Percentiles rank a stretch among this genome's conserved stretches.
Evolutionary conservation across 2,329 filamentous ascomycete species (phyloP).

Genomic region (Colletotrichum musicola): DNA sequence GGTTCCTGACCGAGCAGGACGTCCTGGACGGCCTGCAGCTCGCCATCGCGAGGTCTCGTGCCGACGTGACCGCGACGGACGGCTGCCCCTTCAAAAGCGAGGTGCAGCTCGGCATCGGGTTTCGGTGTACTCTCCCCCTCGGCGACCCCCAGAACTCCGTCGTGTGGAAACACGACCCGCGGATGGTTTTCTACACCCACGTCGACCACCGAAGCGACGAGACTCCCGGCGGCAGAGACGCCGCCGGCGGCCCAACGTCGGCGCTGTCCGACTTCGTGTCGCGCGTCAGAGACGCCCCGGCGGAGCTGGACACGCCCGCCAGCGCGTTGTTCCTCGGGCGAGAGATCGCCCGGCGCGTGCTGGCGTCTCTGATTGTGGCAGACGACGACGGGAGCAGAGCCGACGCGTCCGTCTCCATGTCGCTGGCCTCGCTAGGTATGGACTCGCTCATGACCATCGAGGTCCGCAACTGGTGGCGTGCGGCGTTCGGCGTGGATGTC

Average conservation of each 20-base stretch:
- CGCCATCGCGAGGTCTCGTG: constrained; percentile 6
- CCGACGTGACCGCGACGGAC: constrained; percentile 36
- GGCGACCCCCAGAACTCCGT: constrained; percentile 3
- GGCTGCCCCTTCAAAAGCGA: background rate
- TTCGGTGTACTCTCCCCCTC: background rate
- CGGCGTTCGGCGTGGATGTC: constrained; percentile 40
- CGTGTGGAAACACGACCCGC: background rate
- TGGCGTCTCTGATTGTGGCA: constrained; percentile 27
- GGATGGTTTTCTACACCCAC: background rate
- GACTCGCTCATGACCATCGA: constrained; percentile 42
- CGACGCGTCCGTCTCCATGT: background rate
- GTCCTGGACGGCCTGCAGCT: constrained; percentile 22
- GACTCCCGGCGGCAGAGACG: too few species aligned
- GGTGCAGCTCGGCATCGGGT: background rate
- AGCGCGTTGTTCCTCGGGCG: background rate
- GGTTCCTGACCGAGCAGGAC: constrained; percentile 37
- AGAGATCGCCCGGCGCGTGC: constrained; percentile 38
- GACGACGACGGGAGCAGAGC: constrained; percentile 40
- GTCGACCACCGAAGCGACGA: too few species aligned
- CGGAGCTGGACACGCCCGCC: background rate
- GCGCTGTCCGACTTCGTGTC: background rate
- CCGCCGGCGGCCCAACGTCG: background rate
- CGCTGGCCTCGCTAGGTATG: constrained; percentile 32
- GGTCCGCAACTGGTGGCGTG: constrained; percentile 41
- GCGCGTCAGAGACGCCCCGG: background rate